Base-by-base conservation (phyloP, 176 grass and related monocot species). In the Phyllostachys edulis region DNA sequence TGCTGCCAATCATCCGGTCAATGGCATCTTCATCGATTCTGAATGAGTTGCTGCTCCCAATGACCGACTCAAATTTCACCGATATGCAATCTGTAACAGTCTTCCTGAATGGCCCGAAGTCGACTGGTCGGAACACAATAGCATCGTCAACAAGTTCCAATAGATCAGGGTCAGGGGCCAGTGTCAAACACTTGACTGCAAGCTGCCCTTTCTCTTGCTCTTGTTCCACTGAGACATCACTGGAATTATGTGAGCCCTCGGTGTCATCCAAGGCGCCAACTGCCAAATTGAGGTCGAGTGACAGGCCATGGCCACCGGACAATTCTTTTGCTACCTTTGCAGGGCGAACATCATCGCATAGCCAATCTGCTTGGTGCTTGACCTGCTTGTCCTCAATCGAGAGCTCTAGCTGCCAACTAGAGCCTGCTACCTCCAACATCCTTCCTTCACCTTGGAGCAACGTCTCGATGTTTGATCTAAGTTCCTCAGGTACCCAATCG, bases 201-300 rank as follows among this genome's bases (percentile, higher is more conserved):
- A 96, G 81, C 27, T 89, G 86, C 37, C 75, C 69, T 88, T 90
- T 98, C 34, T 98, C 96, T n/a, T 75, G 86, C 42, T 94, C 96
- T 69, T 91, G 97, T 65, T 99, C 97, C 39, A 99, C 86, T 0
- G 91, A 94, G 62, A 99, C 21, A 66, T 99, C 97, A 24, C 97
- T 99, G 36, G 91, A 94, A 61, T 99, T 99, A 70, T 87, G 78
- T 0, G 97, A 99, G 24, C 93, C 86, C 67, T 99, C 97, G 1
- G 86, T 85, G 67, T 94, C 93, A 71, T 99, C 88, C 20, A 85
- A 67, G 54, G 77, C 49, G 20, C 93, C 91, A 5, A 94, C 92
- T 2, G 93, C 79, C 61, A 96, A 73, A 86, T 99, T 99, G 20
- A 99, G 81, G 41, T 99, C 91, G 17, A 99, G 93, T 6, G 93